Evolutionary conservation across 1,284 basidiomycete genomes (phyloP).

Genomic region (Cryptococcus floricola): DNA sequence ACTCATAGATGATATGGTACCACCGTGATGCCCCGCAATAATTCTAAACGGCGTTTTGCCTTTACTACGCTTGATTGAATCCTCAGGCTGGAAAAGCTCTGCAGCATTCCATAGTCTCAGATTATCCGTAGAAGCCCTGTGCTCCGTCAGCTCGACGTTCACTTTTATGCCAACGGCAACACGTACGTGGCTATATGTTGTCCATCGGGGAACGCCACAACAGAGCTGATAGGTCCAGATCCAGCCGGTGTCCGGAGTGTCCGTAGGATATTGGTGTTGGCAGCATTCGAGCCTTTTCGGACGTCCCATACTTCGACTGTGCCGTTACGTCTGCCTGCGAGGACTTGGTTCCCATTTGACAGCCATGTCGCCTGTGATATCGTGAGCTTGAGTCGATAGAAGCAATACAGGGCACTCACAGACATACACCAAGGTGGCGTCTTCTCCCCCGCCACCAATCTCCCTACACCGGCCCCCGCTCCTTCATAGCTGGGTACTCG

Average conservation of each 20-base stretch:
- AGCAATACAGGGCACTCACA: constrained; percentile 51
- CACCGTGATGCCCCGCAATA: constrained; percentile 93
- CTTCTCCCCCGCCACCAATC: constrained; percentile 79
- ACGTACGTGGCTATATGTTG: constrained; percentile 82
- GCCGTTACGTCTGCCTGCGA: constrained; percentile 86
- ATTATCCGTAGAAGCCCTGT: constrained; percentile 86
- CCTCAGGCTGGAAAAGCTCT: constrained; percentile 66
- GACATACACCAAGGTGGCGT: constrained; percentile 96
- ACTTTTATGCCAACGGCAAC: neutral
- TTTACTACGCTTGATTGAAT: constrained; percentile 54
- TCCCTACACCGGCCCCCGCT: constrained; percentile 62
- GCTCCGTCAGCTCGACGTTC: constrained; percentile 9
- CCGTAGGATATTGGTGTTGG: constrained; percentile 68
- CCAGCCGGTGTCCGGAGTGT: constrained; percentile 79
- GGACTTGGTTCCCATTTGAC: constrained; percentile 78
- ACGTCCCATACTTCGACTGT: constrained; percentile 94
- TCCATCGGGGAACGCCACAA: constrained; percentile 84
- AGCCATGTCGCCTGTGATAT: constrained; percentile 82
- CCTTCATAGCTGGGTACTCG: constrained; percentile 58
- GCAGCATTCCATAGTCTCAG: constrained; percentile 89
- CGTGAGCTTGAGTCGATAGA: neutral
- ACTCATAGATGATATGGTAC: constrained; percentile 86
- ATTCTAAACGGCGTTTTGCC: constrained; percentile 78
- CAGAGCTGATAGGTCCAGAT: constrained; percentile 86
- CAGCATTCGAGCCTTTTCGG: constrained; percentile 56